Evolutionary conservation across 2,329 filamentous ascomycete genomes (phyloP), one percentile per base, ranked within the genome.

Genomic region (Fusarium decemcellulare): DNA sequence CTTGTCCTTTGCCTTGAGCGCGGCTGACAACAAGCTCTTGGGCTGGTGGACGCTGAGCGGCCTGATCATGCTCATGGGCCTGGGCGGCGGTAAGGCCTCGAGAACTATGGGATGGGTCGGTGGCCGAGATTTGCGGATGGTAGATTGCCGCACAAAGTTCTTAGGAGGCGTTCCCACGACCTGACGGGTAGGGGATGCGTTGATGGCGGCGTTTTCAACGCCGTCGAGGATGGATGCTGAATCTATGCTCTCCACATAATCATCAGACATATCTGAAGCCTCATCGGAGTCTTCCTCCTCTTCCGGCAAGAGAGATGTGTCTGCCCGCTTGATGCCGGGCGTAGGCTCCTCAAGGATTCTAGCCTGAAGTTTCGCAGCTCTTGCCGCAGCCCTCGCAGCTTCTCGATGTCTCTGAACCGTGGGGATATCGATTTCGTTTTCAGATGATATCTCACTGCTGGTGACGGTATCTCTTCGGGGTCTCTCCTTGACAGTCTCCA

Each of bases 371-470:
- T 77, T 75, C 27, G 80, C 76, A 11, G 76, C 77, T 55, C 76
- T 76, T 7, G 88, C 84, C 8, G 87, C 88, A 37, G 88, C 86
- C 47, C 87, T 85, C 2, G 88, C 85, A 3, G 87, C 88, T 64
- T 91, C 88, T 50, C 88, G 84, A 63, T 91, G 88, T 70, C 86
- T 86, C 68, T 91, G 89, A 74, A 90, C 92, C 2, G 86, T 86
- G 0, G 89, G 87, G 1, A 89, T 86, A 71, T 93, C 92, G 47
- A 92, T 86, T 73, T 95, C 93, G 72, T 93, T 94, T 67, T 95
- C 93, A 0, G 92, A 95, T 0, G 92, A 95, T 72, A 95, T 89
- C 71, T 95, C 93, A 74, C 92, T 94, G 79, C 92, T 94, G 2
- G 93, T 95, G 48, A 93, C 90, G 0, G 93, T 95, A 76, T 94